Conservation (phyloP, 2,329 filamentous ascomycete species). For the Didymella pomorum region DNA sequence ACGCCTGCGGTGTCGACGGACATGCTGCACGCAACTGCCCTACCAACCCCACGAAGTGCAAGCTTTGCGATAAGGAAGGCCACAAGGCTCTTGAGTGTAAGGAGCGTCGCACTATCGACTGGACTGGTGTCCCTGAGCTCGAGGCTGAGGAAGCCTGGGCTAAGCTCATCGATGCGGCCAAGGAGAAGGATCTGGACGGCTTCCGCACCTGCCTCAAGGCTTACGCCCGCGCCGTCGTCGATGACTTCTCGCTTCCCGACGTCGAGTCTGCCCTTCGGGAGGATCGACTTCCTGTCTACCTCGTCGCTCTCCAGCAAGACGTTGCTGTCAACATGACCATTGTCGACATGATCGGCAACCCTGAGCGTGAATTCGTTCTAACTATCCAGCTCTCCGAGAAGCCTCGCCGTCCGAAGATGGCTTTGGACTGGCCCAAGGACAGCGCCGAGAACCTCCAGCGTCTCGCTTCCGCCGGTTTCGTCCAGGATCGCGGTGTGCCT, state of each 20-base stretch:
- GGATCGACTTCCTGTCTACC: constrained; percentile 56
- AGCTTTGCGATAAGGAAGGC: constrained; percentile 61
- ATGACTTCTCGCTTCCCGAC: constrained; percentile 53
- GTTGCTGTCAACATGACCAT: constrained; percentile 57
- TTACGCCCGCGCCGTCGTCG: constrained; percentile 56
- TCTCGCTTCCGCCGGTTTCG: constrained; percentile 71
- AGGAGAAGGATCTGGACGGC: constrained; percentile 58
- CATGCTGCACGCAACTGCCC: constrained; percentile 71
- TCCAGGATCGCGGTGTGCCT: constrained; percentile 65
- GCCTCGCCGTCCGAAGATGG: constrained; percentile 62
- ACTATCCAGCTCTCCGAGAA: constrained; percentile 68
- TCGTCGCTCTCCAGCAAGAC: constrained; percentile 61
- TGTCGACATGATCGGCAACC: constrained; percentile 63
- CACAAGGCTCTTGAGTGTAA: constrained; percentile 60
- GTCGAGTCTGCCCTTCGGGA: constrained; percentile 62
- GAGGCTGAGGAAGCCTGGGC: constrained; percentile 60
- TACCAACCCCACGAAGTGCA: constrained; percentile 61
- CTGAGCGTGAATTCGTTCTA: constrained; percentile 70
- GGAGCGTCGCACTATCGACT: constrained; percentile 48
- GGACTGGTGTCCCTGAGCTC: constrained; percentile 56
- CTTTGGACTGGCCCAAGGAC: constrained; percentile 66
- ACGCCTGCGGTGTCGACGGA: constrained; percentile 62
- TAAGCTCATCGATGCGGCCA: constrained; percentile 58
- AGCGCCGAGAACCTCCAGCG: constrained; percentile 69
- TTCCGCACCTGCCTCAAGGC: constrained; percentile 58